Conservation (phyloP, 768 basidiomycete species). For the Russula brevipes region DNA sequence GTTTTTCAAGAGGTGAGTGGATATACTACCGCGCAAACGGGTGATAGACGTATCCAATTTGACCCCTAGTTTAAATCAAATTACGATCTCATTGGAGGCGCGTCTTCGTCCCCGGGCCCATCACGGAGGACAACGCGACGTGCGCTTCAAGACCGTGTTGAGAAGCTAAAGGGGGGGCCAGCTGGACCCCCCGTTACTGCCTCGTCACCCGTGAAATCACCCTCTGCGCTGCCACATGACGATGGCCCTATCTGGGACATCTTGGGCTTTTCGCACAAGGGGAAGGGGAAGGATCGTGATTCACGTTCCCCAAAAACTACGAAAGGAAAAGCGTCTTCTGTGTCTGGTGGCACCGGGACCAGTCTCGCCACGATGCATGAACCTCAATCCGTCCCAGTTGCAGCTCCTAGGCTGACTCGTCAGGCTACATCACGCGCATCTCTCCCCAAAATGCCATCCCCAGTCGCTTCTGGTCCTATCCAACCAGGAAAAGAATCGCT, state of each 20-base stretch:
- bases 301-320: conserved; percentile 1
- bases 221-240: conserved; percentile 18
- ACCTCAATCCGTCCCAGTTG: neutral
- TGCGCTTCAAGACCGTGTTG: conserved; percentile 50
- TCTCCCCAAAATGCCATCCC: neutral
- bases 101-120: conserved; percentile 39
- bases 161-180: conserved; percentile 35
- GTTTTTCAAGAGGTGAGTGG: conserved; percentile 68
- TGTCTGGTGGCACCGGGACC: neutral
- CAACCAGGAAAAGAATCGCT: conserved; percentile 3
- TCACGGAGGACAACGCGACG: conserved; percentile 55
- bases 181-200: conserved; percentile 28
- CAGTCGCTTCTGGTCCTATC: conserved; percentile 6
- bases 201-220: conserved; percentile 3
- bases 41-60: conserved; percentile 5
- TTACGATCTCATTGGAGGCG: conserved; percentile 55
- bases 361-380: neutral
- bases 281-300: conserved; percentile 32
- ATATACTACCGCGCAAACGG: neutral
- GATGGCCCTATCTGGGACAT: conserved; percentile 34
- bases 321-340: conserved; percentile 16
- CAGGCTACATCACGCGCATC: conserved; percentile 1
- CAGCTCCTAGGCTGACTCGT: conserved; percentile 11
- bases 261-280: conserved; percentile 29
- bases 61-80: conserved; percentile 50